Evolutionary conservation across 306 rosid genomes (phyloP), one percentile per base, ranked within the genome.

Genomic region (Acacia crassicarpa): DNA sequence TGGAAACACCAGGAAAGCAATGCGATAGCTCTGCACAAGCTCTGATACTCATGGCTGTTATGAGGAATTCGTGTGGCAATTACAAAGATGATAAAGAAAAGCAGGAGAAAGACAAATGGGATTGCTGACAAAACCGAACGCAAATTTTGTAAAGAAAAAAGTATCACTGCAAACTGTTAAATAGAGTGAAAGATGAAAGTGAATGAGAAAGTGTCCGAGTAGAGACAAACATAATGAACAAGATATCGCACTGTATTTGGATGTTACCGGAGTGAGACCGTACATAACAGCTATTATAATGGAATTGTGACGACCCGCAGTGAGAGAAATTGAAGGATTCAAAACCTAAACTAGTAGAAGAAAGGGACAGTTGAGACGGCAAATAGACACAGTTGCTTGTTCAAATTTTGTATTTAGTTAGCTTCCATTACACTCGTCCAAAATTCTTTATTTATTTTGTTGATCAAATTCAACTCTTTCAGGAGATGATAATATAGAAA

Each of bases 21-120:
- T 51, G 53, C 2, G 40, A 66, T 67, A 66, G 38, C 53, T 78
- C 81, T 10, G 81, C 20, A 48, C 48, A 77, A 44, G 73, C 63
- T 30, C 74, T 65, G 53, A 78, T 49, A 10, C 74, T 67, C 75
- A 78, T 67, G 33, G 75, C 48, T 75, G 16, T 14, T 3, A 8
- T 2, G 32, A 75, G 16, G 48, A 32, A 33, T 53, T 74, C 33
- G 30, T 51, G 44, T 9, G 17, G 4, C 6, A 16, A 30, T 48
- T 27, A 8, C n/a, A 40, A 32, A 33, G 16, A 30, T 44, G 44
- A 32, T 65, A n/a, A 7, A 66, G 16, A 13, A 66, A 33, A 66
- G 8, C 11, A 25, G 67, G 8, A 61, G 67, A 25, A 32, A 66
- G 20, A 66, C 45, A 16, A 15, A 66, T 27, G n/a, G 45, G 13